A percentile compares a stretch with the other conserved stretches of the same genome.
These are phyloP conservation scores for Cryomyces antarcticus DNA, from an alignment of 495 filamentous ascomycete species.

Conservation along the genomic window DNA sequence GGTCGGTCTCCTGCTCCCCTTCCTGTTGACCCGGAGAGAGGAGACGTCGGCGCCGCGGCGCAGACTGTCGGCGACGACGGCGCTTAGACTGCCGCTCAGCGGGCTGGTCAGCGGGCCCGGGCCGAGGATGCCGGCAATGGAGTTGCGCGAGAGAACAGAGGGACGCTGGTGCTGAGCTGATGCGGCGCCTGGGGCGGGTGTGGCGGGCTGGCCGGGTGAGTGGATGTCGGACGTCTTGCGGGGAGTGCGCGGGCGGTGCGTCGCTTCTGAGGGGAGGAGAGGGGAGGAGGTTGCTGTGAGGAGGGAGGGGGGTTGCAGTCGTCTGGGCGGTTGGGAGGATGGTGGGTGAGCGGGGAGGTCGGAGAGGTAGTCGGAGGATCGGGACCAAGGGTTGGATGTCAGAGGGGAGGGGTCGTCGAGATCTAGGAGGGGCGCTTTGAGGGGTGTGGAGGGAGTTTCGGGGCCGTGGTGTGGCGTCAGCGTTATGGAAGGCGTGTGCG, in stretches of 20 bases:
- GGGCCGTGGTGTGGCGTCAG: not conserved
- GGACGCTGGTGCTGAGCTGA: constrained; percentile 1
- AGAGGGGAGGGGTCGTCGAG: not conserved
- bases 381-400: not conserved
- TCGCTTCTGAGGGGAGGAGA: constrained; percentile 8
- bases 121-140: constrained; percentile 12
- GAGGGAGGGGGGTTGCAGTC: not conserved
- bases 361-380: not conserved
- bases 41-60: constrained; percentile 25
- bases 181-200: not conserved
- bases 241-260: not conserved
- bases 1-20: no score
- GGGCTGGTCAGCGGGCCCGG: constrained; percentile 12
- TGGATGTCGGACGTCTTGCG: constrained; percentile 2
- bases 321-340: not conserved
- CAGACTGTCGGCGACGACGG: constrained; percentile 34
- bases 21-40: not conserved
- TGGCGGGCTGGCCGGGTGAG: not conserved
- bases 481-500: not conserved
- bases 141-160: constrained; percentile 3
- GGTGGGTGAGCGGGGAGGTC: not conserved
- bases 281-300: constrained; percentile 7
- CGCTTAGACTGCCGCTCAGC: constrained; percentile 13
- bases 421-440: not conserved
- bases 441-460: not conserved